Evolutionary conservation across 352 stramenopile genomes (phyloP).

Genomic region (Peronospora destructor): DNA sequence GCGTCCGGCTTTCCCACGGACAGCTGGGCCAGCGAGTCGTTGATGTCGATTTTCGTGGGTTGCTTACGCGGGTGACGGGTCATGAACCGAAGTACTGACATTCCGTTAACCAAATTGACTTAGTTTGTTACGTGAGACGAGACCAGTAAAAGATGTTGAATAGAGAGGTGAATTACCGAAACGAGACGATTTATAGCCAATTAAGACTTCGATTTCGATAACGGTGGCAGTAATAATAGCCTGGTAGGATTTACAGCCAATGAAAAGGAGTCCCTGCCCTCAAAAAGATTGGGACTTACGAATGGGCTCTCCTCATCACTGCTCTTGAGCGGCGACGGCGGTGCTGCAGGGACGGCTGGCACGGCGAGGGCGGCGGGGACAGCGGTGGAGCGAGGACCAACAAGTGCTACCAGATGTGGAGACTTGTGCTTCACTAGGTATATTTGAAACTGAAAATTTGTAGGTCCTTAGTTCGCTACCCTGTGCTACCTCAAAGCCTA

Average conservation of each 20-base stretch:
- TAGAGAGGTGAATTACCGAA: too few relatives aligned
- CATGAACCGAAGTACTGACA: slow-evolving; percentile 4
- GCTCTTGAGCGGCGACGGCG: not conserved
- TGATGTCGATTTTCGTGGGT: not conserved
- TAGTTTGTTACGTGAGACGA: too few relatives aligned
- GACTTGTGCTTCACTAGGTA: not conserved
- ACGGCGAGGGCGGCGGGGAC: not conserved
- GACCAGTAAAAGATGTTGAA: too few relatives aligned
- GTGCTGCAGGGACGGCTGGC: not conserved
- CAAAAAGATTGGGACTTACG: not conserved
- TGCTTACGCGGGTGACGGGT: not conserved
- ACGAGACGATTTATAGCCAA: slow-evolving; percentile 2
- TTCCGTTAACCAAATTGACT: slow-evolving; percentile 1
- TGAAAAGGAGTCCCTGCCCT: slow-evolving; percentile 1
- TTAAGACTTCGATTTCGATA: slow-evolving; percentile 1
- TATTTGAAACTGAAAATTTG: not conserved
- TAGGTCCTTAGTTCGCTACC: slow-evolving; percentile 4
- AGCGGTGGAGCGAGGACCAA: too few relatives aligned
- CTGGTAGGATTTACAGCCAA: slow-evolving; percentile 5
- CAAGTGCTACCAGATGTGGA: slow-evolving; percentile 3
- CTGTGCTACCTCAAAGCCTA: not conserved
- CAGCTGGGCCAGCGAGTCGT: slow-evolving; percentile 1
- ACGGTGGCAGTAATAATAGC: not conserved
- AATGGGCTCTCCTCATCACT: too few relatives aligned
- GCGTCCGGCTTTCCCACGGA: not conserved